phyloP scores from a whole-genome alignment of 495 filamentous ascomycete species.

The Aspergillus baeticus region DNA sequence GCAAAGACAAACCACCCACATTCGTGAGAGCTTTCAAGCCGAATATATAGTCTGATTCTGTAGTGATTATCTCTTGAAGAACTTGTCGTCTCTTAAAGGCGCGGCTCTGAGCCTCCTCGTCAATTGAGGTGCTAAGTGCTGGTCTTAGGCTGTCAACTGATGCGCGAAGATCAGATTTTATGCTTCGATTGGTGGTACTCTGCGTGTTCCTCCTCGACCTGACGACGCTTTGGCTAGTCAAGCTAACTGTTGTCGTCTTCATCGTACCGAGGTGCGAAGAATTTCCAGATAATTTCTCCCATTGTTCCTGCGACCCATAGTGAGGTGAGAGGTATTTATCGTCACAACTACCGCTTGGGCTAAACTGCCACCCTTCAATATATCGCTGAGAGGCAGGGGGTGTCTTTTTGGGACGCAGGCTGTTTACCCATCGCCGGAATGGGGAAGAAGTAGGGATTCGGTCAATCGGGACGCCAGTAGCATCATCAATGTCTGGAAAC shows the following conservation, averaged over 20 bases:
- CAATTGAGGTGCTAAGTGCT: conserved; percentile 52
- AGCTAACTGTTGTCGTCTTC: conserved; percentile 73
- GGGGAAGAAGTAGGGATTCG: conserved; percentile 21
- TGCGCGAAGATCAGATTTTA: conserved; percentile 51
- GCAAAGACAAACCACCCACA: conserved; percentile 45
- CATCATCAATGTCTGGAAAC: background rate
- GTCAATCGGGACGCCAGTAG: conserved; percentile 3
- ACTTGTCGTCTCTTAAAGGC: conserved; percentile 72
- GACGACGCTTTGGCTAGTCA: conserved; percentile 65
- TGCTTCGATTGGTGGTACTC: conserved; percentile 50
- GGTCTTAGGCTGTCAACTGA: conserved; percentile 68
- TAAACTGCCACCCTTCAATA: conserved; percentile 47
- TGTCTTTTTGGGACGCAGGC: conserved; percentile 44
- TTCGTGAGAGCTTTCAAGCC: conserved; percentile 84
- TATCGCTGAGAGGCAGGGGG: conserved; percentile 25
- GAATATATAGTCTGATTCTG: conserved; percentile 85
- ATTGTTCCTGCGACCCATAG: conserved; percentile 33
- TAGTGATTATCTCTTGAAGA: conserved; percentile 78
- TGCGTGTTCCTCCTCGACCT: conserved; percentile 57
- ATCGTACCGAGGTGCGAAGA: conserved; percentile 75
- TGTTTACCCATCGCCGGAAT: conserved; percentile 57
- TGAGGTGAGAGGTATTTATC: conserved; percentile 17
- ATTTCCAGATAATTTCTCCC: conserved; percentile 62
- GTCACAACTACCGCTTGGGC: conserved; percentile 28
- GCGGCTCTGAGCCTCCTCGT: conserved; percentile 69